These are phyloP conservation scores for Adansonia digitata DNA, from an alignment of 345 rosid species.

Conservation along the genomic window DNA sequence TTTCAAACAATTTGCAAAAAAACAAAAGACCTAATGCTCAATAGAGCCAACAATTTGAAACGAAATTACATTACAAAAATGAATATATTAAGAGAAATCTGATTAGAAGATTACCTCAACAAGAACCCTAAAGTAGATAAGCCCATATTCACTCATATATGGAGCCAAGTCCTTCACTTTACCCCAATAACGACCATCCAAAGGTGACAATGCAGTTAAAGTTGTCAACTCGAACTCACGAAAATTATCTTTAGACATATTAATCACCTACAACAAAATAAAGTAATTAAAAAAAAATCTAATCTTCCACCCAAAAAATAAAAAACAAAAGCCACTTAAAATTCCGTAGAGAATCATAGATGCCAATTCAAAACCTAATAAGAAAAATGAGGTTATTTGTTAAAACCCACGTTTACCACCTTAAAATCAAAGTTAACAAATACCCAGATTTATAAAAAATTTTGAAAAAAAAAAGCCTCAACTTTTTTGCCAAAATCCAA, in stretches of 20 bases:
- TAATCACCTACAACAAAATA: slow-evolving; percentile 25
- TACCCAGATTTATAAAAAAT: neutral
- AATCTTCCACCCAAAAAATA: neutral
- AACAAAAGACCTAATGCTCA: neutral
- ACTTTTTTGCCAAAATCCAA: neutral
- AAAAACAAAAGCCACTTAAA: neutral
- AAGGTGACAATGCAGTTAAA: slow-evolving; percentile 79
- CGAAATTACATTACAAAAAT: neutral
- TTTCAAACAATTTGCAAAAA: neutral
- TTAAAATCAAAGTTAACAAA: neutral
- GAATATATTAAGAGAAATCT: neutral
- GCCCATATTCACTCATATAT: slow-evolving; percentile 79
- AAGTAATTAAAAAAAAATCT: neutral
- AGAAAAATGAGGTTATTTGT: neutral
- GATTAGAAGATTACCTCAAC: slow-evolving; percentile 59
- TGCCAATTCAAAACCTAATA: neutral
- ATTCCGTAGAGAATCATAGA: neutral
- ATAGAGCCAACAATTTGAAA: neutral
- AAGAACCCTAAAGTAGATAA: slow-evolving; percentile 68
- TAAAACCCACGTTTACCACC: neutral
- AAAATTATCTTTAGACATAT: slow-evolving; percentile 35
- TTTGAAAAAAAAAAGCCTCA: neutral
- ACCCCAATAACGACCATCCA: slow-evolving; percentile 94
- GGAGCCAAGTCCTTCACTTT: slow-evolving; percentile 82
- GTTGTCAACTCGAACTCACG: slow-evolving; percentile 56